These are phyloP conservation scores for Scheffersomyces lignicola DNA, from an alignment of 1,139 yeast genomes.

Conservation along the genomic window DNA sequence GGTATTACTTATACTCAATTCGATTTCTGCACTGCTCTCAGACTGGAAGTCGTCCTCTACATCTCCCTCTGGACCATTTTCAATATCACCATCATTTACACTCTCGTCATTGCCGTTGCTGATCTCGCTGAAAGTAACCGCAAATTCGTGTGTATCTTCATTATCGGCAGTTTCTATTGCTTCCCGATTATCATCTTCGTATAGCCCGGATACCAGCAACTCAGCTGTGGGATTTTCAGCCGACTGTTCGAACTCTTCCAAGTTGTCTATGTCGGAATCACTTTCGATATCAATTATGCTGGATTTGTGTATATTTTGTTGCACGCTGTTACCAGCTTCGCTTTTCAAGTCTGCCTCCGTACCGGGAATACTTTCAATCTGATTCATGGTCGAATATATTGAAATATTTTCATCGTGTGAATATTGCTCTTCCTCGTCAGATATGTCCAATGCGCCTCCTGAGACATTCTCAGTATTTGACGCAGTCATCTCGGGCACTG, in stretches of 20 bases:
- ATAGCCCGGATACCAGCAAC: constrained; percentile 5
- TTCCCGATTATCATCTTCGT: constrained; percentile 4
- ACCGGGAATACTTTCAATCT: constrained; percentile 4
- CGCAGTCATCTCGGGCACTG: too few species aligned
- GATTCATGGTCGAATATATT: constrained; percentile 3
- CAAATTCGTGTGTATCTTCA: neutral
- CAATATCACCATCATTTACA: constrained; percentile 3
- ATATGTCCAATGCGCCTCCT: constrained; percentile 1
- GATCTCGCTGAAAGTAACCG: neutral
- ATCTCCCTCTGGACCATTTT: constrained; percentile 33
- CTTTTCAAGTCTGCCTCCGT: neutral
- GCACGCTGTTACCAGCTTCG: neutral
- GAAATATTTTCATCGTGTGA: constrained; percentile 4
- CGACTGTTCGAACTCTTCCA: neutral
- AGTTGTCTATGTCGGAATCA: constrained; percentile 1
- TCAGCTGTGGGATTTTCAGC: constrained; percentile 2
- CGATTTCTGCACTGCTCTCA: too few species aligned
- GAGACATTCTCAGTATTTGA: too few species aligned
- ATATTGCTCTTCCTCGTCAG: constrained; percentile 3
- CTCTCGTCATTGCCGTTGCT: constrained; percentile 1
- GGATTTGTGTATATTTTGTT: constrained; percentile 1
- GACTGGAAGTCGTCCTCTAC: constrained; percentile 1
- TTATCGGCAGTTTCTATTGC: neutral
- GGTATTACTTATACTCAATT: constrained; percentile 7
- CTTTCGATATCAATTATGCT: constrained; percentile 1